Percentiles rank a stretch among this genome's conserved stretches.
These are phyloP conservation scores for Tagetes patula DNA, from an alignment of 129 eudicot genomes.

Conservation along the genomic window DNA sequence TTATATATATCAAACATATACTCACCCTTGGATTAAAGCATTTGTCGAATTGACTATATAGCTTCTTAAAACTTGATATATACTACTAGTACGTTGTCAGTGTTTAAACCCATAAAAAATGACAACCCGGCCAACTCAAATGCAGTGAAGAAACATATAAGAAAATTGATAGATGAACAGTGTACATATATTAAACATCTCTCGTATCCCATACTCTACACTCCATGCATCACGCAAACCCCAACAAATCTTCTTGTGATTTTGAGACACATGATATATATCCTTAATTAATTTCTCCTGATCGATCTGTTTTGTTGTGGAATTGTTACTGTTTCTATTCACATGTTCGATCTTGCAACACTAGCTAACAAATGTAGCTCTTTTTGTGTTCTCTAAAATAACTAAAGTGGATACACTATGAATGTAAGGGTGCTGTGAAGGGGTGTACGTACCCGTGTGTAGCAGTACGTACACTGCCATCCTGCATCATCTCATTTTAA, in stretches of 20 bases:
- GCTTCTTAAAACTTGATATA: neutral
- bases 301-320: conserved; percentile 3
- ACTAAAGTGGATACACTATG: neutral
- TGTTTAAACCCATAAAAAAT: neutral
- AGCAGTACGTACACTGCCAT: no score
- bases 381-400: neutral
- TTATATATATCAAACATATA: no score
- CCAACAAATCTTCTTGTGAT: conserved; percentile 7
- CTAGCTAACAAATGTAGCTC: neutral
- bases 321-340: conserved; percentile 10
- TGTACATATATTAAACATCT: neutral
- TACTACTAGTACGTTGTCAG: neutral
- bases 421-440: neutral
- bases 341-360: neutral
- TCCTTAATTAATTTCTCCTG: neutral
- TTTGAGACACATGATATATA: neutral
- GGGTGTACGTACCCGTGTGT: no score
- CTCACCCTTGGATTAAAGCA: no score
- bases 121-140: neutral
- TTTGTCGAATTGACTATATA: no score
- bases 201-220: conserved; percentile 6
- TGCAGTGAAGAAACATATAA: conserved; percentile 2
- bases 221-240: conserved; percentile 7
- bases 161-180: neutral
- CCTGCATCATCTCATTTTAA: no score